These are phyloP conservation scores for Dendrobium catenatum DNA, from an alignment of 106 monocot genomes.

Conservation along the genomic window DNA sequence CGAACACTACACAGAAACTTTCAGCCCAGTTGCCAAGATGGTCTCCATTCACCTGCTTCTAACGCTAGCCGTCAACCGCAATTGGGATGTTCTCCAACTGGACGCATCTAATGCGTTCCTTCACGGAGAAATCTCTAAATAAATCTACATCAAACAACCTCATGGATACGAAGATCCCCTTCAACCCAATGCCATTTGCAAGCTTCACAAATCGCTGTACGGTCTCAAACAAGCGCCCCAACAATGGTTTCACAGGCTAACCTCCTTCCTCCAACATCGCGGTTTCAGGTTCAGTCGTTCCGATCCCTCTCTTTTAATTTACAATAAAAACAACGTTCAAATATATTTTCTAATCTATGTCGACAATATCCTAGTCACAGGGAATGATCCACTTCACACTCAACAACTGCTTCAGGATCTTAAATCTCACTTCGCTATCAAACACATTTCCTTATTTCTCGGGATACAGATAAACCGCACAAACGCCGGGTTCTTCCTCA, in stretches of 20 bases:
- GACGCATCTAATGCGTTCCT: slow-evolving; percentile 5
- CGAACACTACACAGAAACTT: background rate
- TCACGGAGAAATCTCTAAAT: background rate
- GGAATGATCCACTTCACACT: background rate
- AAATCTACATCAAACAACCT: background rate
- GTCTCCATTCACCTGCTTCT: background rate
- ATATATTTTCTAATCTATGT: background rate
- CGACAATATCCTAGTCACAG: background rate
- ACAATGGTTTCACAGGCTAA: background rate
- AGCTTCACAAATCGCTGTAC: background rate
- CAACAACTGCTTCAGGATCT: too few relatives aligned
- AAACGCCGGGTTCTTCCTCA: too few relatives aligned
- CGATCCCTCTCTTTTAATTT: background rate
- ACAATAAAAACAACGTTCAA: background rate
- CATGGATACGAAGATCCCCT: background rate
- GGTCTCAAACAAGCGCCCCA: background rate
- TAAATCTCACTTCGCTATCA: too few relatives aligned
- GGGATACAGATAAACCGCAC: too few relatives aligned
- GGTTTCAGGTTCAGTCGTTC: background rate
- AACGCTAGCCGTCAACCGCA: background rate
- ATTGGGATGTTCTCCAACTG: background rate
- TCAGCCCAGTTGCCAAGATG: slow-evolving; percentile 4
- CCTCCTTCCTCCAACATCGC: background rate
- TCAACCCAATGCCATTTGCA: slow-evolving; percentile 1
- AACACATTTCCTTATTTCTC: too few relatives aligned